Base-by-base conservation (phyloP, 2,329 filamentous ascomycete species). In the Aureobasidium sp. region DNA sequence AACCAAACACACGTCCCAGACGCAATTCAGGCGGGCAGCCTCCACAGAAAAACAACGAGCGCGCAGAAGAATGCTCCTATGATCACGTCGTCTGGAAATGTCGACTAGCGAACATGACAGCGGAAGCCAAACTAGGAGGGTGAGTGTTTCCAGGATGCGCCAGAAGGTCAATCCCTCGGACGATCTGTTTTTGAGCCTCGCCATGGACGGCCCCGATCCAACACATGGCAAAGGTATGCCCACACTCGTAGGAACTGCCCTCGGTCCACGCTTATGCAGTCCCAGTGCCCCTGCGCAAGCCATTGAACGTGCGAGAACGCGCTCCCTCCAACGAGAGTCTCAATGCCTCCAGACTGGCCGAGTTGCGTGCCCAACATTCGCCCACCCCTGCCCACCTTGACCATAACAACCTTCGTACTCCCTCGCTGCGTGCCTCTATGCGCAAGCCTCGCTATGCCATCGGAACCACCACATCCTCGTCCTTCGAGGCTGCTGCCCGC, bases 311-410 rank as follows among this genome's bases (percentile, higher is more conserved):
- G n/a, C 44, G 42, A 29, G 34, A 60, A 44, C 42, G 45, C 30
- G 42, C 50, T 45, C 45, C 59, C 5, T 58, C 39, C 39, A 47
- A 44, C 39, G 45, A 63, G 53, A 61, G 61, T 47, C 45, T 42
- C 48, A 44, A 82, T 70, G 85, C 85, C 2, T 87, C 84, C 1
- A 84, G 85, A 2, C 74, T 87, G 54, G 83, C 81, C 10, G 78
- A 78, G 8, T 78, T 66, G 52, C 66, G 67, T 15, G 52, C 45
- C 16, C 47, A 48, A 6, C 53, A 62, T 25, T 62, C 59, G 4
- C 63, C 52, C 5, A 55, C 37, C 42, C 54, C 60, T 32, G 37
- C 47, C 8, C 49, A 49, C 11, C 9, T 34, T 15, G 57, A 61
- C 27, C 36, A 47, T 34, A 48, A 21, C 39, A 48, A 36, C 21